phyloP scores from a whole-genome alignment of 2,329 filamentous ascomycete species.

The Fusarium sarcochroum region DNA sequence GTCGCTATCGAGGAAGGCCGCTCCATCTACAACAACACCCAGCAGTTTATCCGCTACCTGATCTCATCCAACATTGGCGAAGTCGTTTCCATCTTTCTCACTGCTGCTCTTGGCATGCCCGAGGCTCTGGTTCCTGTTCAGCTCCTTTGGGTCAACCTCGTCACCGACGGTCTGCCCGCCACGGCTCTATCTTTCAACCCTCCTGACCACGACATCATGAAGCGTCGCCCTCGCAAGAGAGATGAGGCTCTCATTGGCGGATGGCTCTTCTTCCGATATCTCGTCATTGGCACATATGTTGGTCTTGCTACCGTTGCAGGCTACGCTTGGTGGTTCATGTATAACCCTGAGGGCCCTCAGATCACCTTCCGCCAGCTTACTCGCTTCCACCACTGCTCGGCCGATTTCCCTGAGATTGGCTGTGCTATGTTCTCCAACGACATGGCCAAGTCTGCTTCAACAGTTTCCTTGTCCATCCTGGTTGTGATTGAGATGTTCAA shows the following conservation, averaged over 20 bases:
- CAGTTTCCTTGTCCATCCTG: constrained; percentile 89
- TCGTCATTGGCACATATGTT: constrained; percentile 96
- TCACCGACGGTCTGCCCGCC: constrained; percentile 96
- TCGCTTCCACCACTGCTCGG: constrained; percentile 93
- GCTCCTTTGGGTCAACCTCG: constrained; percentile 98
- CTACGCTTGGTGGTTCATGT: constrained; percentile 99
- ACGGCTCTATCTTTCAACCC: constrained; percentile 98
- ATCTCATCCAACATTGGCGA: constrained; percentile 99
- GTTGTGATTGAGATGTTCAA: constrained; percentile 99
- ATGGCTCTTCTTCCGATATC: constrained; percentile 98
- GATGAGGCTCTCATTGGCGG: constrained; percentile 93
- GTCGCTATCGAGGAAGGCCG: constrained; percentile 96
- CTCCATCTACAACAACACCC: constrained; percentile 99
- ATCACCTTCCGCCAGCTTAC: constrained; percentile 91
- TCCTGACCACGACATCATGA: constrained; percentile 98
- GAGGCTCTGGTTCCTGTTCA: constrained; percentile 98
- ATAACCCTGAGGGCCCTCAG: constrained; percentile 88
- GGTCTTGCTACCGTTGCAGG: constrained; percentile 94
- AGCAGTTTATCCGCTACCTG: constrained; percentile 98
- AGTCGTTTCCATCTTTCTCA: constrained; percentile 98
- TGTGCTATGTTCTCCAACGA: constrained; percentile 92
- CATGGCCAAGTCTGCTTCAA: constrained; percentile 90
- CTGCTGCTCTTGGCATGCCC: constrained; percentile 95
- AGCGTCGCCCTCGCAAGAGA: constrained; percentile 87
- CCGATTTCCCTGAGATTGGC: constrained; percentile 88